Conservation (phyloP, 345 rosid species). For the Eutrema japonicum region DNA sequence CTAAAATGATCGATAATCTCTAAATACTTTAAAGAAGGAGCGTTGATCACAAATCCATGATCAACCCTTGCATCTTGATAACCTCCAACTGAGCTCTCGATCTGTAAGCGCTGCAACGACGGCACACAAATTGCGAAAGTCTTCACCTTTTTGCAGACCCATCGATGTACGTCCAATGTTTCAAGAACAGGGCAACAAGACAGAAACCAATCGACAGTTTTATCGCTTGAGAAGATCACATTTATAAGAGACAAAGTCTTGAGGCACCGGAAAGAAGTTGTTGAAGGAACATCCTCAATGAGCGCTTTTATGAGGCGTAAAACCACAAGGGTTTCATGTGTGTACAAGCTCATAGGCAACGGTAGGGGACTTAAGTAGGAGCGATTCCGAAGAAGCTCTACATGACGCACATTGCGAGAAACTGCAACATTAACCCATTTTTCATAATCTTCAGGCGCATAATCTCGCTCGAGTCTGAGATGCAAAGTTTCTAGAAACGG, state of each 20-base stretch:
- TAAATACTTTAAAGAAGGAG: not conserved
- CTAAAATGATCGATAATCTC: not conserved
- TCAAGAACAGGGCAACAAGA: constrained; percentile 14
- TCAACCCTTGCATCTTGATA: no score
- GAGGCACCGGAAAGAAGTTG: constrained; percentile 1
- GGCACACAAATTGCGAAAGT: not conserved
- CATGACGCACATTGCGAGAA: not conserved
- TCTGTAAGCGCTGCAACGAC: no score
- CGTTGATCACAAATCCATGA: no score
- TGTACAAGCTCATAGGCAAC: not conserved
- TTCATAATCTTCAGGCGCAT: not conserved
- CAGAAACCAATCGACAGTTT: not conserved
- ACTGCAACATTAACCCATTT: constrained; percentile 14
- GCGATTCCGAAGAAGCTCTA: not conserved
- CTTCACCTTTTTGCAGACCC: not conserved
- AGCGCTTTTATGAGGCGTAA: not conserved
- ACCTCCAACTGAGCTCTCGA: no score
- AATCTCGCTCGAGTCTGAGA: not conserved
- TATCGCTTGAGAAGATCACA: not conserved
- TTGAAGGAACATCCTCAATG: not conserved
- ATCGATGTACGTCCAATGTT: not conserved
- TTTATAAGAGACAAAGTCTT: constrained; percentile 2
- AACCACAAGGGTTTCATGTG: constrained; percentile 3
- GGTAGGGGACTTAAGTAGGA: not conserved
- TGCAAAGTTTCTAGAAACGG: not conserved